Evolutionary conservation across 2,329 filamentous ascomycete genomes (phyloP), one percentile per base, ranked within the genome.

Genomic region (Fulvia fulva): DNA sequence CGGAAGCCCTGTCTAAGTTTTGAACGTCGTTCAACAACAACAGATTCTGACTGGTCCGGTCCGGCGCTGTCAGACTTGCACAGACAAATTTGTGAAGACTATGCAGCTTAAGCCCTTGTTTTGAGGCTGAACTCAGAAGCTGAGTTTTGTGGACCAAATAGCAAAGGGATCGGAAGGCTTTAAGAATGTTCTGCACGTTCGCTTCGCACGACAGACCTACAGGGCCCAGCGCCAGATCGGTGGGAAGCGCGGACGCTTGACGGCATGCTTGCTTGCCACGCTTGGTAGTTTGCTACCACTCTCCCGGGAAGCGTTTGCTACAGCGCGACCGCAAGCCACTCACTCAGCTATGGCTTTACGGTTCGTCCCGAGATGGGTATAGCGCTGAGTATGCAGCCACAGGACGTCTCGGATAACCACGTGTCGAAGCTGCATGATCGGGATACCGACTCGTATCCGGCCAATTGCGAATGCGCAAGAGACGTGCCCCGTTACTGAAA

Each of bases 291-390:
- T 34, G 50, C 28, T 34, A 55, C 23, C 25, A 26, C 32, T 34
- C 28, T 30, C 28, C 11, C 9, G 26, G 28, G 50, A 14, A 16
- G 26, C 12, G 28, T 34, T 14, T 37, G 50, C 50, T 52, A 12
- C 25, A 5, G 12, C 21, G 11, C 50, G 21, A 26, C n/a, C 21
- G 21, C 21, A 44, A 41, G 32, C 45, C 53, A 49, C 30, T 28
- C 1, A 11, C 44, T 55, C 53, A 55, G 43, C 52, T 55, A 21
- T 55, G 53, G 53, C 44, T 55, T 5, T 41, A 30, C 54, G 54
- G 32, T 56, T 56, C 46, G 54, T 46, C 30, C 46, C 54, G 54
- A 16, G n/a, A 8, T 12, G 34, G 30, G 30, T 12, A 19, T 16
- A 45, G 45, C 23, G 16, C 34, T 51, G 32, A 19, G 9, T 43